Conservation (phyloP, 257 asterid species). For the Ophiorrhiza pumila region DNA sequence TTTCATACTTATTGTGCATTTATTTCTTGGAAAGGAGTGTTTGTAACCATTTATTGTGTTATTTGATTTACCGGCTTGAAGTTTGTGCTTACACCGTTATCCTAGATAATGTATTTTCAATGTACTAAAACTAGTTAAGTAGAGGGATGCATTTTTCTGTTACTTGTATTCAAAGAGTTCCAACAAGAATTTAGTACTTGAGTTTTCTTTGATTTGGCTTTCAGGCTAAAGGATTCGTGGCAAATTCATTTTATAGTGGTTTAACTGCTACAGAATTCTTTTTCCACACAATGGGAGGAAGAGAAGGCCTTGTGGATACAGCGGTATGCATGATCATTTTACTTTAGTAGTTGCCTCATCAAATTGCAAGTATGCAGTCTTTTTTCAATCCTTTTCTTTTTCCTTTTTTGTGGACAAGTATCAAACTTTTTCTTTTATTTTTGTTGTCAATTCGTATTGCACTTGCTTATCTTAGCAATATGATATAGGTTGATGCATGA, state of each 20-base stretch:
- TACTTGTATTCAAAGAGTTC: background rate
- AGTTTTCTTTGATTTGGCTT: slow-evolving; percentile 13
- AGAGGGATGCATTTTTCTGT: background rate
- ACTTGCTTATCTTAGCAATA: background rate
- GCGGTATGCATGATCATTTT: slow-evolving; percentile 60
- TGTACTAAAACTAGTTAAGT: background rate
- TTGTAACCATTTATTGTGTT: background rate
- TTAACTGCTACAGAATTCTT: slow-evolving; percentile 87
- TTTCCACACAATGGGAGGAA: slow-evolving; percentile 99
- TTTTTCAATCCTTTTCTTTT: background rate
- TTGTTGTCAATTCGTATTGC: background rate
- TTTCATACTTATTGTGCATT: background rate
- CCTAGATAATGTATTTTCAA: background rate
- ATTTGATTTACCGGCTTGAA: background rate
- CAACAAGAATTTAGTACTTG: background rate
- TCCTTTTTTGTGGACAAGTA: background rate
- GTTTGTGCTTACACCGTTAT: background rate
- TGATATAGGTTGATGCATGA: background rate
- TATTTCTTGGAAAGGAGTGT: background rate
- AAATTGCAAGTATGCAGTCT: background rate
- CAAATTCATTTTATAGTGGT: slow-evolving; percentile 91
- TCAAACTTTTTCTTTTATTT: background rate
- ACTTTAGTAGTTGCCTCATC: background rate
- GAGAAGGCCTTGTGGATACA: slow-evolving; percentile 99
- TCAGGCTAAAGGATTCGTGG: slow-evolving; percentile 98